A percentile compares a stretch with the other conserved stretches of the same genome.
phyloP scores from a whole-genome alignment of 2,329 filamentous ascomycete genomes.

The Zopfia rhizophila region DNA sequence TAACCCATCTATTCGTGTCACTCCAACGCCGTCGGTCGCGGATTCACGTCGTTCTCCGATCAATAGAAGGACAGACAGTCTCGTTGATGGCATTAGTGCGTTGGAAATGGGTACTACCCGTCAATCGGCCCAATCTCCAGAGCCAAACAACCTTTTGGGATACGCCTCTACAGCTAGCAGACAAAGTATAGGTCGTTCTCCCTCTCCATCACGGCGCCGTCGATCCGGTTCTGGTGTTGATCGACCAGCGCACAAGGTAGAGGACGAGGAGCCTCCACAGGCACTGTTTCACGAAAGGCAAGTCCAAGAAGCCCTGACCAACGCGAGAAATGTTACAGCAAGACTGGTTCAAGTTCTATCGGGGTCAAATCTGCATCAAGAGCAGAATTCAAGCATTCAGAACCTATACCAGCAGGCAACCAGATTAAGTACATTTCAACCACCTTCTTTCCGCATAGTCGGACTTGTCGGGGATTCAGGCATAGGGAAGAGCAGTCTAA shows the following conservation, averaged over 20 bases:
- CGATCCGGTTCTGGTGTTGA: slow-evolving; percentile 26
- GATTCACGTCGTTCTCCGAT: too few species aligned
- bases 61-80: too few species aligned
- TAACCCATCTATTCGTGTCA: too few species aligned
- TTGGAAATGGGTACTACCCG: too few species aligned
- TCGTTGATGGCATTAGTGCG: too few species aligned
- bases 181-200: slow-evolving; percentile 7
- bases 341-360: slow-evolving; percentile 46
- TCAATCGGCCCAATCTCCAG: too few species aligned
- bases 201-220: slow-evolving; percentile 26
- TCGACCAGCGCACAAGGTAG: slow-evolving; percentile 20
- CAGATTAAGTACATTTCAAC: slow-evolving; percentile 50
- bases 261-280: slow-evolving; percentile 29
- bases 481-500: slow-evolving; percentile 62
- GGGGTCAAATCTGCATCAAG: slow-evolving; percentile 47
- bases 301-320: slow-evolving; percentile 24
- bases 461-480: slow-evolving; percentile 63
- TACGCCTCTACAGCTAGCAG: too few species aligned
- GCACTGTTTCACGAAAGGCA: slow-evolving; percentile 6
- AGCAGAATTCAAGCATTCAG: slow-evolving; percentile 54
- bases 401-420: slow-evolving; percentile 47
- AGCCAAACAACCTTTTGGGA: too few species aligned
- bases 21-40: too few species aligned
- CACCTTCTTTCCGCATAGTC: slow-evolving; percentile 54
- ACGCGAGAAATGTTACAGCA: slow-evolving; percentile 48